Evolutionary conservation across 1,284 basidiomycete species (phyloP).

Genomic region (Tylopilus microsporus): DNA sequence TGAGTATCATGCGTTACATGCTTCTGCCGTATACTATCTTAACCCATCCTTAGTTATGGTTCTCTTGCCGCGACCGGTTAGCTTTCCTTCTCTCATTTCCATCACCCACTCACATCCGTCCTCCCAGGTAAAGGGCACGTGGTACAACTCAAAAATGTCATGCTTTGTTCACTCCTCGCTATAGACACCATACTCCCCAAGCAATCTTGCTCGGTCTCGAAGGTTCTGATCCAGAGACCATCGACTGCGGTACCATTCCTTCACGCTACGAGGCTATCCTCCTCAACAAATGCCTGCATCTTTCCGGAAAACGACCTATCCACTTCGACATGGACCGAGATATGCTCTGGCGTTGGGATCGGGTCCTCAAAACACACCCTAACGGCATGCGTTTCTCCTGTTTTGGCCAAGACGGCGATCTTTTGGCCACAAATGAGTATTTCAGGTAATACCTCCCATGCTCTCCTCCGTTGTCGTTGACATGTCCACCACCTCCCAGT

Average conservation of each 20-base stretch:
- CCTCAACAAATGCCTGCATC: conserved; percentile 57
- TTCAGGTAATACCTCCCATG: conserved; percentile 50
- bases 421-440: conserved; percentile 93
- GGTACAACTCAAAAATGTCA: neutral
- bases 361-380: conserved; percentile 74
- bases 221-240: conserved; percentile 81
- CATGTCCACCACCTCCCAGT: conserved; percentile 32
- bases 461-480: neutral
- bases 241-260: conserved; percentile 76
- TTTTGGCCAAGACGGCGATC: conserved; percentile 74
- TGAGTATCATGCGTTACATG: conserved; percentile 36
- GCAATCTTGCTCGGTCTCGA: conserved; percentile 89
- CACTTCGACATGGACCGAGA: conserved; percentile 84
- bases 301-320: conserved; percentile 73
- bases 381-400: conserved; percentile 92
- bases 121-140: conserved; percentile 71
- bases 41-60: conserved; percentile 52
- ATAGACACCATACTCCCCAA: conserved; percentile 90
- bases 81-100: conserved; percentile 10
- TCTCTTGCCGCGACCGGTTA: conserved; percentile 73
- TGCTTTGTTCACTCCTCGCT: conserved; percentile 3
- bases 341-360: conserved; percentile 88
- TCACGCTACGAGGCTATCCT: conserved; percentile 71
- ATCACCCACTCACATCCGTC: conserved; percentile 22
- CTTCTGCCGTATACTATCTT: neutral